Conservation (phyloP, 1,139 yeast species). For the Magnusiomyces suaveolens region DNA sequence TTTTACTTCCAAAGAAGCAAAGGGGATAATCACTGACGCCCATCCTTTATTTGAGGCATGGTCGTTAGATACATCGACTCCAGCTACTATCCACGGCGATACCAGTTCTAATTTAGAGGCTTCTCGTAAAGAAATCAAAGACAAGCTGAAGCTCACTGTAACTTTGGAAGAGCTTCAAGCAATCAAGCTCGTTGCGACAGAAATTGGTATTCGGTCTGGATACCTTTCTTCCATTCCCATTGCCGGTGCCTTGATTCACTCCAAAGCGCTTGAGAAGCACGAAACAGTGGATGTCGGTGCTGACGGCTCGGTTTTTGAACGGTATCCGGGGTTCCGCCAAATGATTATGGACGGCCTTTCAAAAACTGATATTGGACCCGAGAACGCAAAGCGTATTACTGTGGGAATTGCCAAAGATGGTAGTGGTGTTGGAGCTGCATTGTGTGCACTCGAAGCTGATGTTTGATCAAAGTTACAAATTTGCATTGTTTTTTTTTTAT, state of each 20-base stretch:
- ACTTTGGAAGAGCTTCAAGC: slow-evolving; percentile 57
- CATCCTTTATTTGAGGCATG: slow-evolving; percentile 52
- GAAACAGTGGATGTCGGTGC: slow-evolving; percentile 81
- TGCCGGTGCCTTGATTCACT: slow-evolving; percentile 61
- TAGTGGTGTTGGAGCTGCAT: slow-evolving; percentile 92
- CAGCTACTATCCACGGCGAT: slow-evolving; percentile 76
- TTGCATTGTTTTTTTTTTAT: too few species aligned
- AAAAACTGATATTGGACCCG: slow-evolving; percentile 36
- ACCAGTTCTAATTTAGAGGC: slow-evolving; percentile 58
- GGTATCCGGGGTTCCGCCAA: slow-evolving; percentile 77
- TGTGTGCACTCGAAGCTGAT: slow-evolving; percentile 47
- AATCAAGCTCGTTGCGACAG: slow-evolving; percentile 62
- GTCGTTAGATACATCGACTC: slow-evolving; percentile 69
- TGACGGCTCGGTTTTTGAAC: slow-evolving; percentile 88
- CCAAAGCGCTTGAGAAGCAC: slow-evolving; percentile 42
- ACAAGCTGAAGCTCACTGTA: slow-evolving; percentile 32
- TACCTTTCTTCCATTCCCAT: slow-evolving; percentile 78
- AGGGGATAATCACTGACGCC: slow-evolving; percentile 30
- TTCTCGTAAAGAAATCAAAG: slow-evolving; percentile 29
- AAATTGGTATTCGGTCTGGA: slow-evolving; percentile 82
- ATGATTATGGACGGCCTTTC: slow-evolving; percentile 68
- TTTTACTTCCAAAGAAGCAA: slow-evolving; percentile 27
- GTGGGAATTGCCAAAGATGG: slow-evolving; percentile 86
- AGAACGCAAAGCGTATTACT: slow-evolving; percentile 62
- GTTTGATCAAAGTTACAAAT: slow-evolving; percentile 23